A percentile compares a stretch with the other conserved stretches of the same genome.
These are phyloP conservation scores for Leptographium wingfieldii DNA, from an alignment of 2,329 filamentous ascomycete genomes.

Conservation along the genomic window DNA sequence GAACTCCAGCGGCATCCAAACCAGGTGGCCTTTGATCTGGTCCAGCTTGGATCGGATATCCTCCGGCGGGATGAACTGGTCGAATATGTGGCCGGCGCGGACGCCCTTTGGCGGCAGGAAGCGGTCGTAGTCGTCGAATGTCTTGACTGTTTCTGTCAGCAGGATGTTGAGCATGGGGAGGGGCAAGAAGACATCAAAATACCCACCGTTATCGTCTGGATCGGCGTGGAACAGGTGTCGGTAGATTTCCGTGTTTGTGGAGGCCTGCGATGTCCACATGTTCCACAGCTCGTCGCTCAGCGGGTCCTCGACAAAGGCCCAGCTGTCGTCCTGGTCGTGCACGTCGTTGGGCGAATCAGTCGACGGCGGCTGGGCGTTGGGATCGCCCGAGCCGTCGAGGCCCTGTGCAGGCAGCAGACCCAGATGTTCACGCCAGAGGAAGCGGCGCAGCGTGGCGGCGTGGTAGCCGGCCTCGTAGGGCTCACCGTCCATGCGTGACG, in stretches of 20 bases:
- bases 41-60: slow-evolving; percentile 67
- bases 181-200: background rate
- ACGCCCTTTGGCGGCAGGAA: slow-evolving; percentile 59
- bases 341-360: slow-evolving; percentile 54
- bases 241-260: slow-evolving; percentile 61
- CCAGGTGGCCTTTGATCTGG: slow-evolving; percentile 73
- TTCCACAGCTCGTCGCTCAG: slow-evolving; percentile 53
- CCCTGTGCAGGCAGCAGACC: slow-evolving; percentile 67
- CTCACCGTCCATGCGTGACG: slow-evolving; percentile 66
- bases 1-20: slow-evolving; percentile 92
- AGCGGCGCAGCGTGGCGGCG: slow-evolving; percentile 67
- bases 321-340: slow-evolving; percentile 45
- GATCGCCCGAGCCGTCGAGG: slow-evolving; percentile 52
- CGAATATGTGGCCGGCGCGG: slow-evolving; percentile 78
- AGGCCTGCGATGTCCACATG: slow-evolving; percentile 57
- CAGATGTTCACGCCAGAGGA: slow-evolving; percentile 85
- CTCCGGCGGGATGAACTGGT: slow-evolving; percentile 58
- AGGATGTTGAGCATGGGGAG: background rate
- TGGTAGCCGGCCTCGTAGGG: slow-evolving; percentile 62
- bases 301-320: slow-evolving; percentile 58
- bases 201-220: slow-evolving; percentile 68
- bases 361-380: slow-evolving; percentile 63
- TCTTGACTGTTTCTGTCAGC: slow-evolving; percentile 47
- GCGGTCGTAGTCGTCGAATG: slow-evolving; percentile 76
- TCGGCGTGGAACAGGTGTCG: slow-evolving; percentile 77